Evolutionary conservation across 306 rosid species (phyloP).

Genomic region (Prunus campanulata): DNA sequence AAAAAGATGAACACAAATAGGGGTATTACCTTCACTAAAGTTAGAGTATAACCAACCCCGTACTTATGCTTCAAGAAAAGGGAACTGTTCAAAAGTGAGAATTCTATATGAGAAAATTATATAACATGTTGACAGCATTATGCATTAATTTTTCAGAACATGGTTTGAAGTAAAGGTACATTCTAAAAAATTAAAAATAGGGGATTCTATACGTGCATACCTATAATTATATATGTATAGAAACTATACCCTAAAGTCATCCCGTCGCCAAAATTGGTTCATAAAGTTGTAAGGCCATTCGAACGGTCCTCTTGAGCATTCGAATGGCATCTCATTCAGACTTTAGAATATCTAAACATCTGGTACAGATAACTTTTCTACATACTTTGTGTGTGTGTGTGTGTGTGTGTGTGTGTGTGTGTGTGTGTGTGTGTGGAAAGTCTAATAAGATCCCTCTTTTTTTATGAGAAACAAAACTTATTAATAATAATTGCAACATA

Average conservation of each 20-base stretch:
- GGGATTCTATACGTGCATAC: not conserved
- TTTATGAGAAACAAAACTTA: too few species aligned
- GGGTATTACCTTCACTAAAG: constrained; percentile 79
- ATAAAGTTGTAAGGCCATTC: not conserved
- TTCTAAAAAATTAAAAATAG: not conserved
- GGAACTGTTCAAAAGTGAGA: constrained; percentile 55
- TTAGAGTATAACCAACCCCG: constrained; percentile 95
- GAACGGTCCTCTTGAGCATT: not conserved
- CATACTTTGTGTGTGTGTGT: not conserved
- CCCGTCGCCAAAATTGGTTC: not conserved
- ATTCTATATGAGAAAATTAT: not conserved
- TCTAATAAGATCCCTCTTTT: too few species aligned
- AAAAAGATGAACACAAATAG: constrained; percentile 18
- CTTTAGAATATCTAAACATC: not conserved
- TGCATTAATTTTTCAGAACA: not conserved
- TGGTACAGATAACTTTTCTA: not conserved
- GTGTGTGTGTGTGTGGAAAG: not conserved
- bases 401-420: not conserved
- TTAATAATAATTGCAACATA: too few species aligned
- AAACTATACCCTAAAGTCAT: not conserved
- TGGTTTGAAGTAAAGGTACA: not conserved
- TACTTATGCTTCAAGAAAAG: constrained; percentile 94
- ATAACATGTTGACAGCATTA: not conserved
- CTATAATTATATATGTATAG: too few species aligned
- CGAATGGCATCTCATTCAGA: not conserved